These are phyloP conservation scores for Coprinellus micaceus DNA, from an alignment of 768 basidiomycete genomes.

Conservation along the genomic window DNA sequence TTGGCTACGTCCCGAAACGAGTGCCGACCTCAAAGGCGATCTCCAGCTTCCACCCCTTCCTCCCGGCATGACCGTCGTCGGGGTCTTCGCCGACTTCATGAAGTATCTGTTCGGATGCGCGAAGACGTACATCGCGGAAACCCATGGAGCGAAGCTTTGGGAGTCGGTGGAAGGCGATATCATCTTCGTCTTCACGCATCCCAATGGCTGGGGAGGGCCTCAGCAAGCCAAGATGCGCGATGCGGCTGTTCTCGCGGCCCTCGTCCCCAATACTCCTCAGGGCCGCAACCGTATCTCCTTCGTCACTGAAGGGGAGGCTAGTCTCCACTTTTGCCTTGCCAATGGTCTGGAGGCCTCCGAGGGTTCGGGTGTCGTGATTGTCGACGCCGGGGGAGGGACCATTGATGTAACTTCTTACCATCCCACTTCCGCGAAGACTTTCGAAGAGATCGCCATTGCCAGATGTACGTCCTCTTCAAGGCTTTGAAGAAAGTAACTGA, in stretches of 20 bases:
- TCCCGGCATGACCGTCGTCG: constrained; percentile 31
- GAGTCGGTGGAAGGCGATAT: constrained; percentile 36
- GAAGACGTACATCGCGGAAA: constrained; percentile 41
- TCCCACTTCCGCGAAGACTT: too few relatives aligned
- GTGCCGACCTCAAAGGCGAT: too few relatives aligned
- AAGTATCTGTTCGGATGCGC: constrained; percentile 43
- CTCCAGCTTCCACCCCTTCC: constrained; percentile 38
- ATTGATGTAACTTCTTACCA: constrained; percentile 57
- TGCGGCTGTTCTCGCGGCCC: constrained; percentile 47
- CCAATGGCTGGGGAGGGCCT: constrained; percentile 57
- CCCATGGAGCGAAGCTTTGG: constrained; percentile 44
- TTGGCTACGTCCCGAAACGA: too few relatives aligned
- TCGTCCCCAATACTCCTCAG: constrained; percentile 38
- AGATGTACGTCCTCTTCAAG: constrained; percentile 25
- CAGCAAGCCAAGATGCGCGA: constrained; percentile 53
- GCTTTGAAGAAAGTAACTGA: background rate
- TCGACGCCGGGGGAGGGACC: constrained; percentile 63
- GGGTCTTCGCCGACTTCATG: constrained; percentile 49
- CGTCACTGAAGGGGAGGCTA: constrained; percentile 61
- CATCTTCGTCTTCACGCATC: constrained; percentile 52
- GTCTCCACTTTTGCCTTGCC: constrained; percentile 52
- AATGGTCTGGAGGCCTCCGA: constrained; percentile 22
- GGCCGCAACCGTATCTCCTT: constrained; percentile 42
- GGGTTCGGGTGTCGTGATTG: constrained; percentile 41
- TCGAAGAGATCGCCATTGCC: constrained; percentile 37